phyloP scores from a whole-genome alignment of 805 yeast genomes.

The Saccharomyces eubayanus region DNA sequence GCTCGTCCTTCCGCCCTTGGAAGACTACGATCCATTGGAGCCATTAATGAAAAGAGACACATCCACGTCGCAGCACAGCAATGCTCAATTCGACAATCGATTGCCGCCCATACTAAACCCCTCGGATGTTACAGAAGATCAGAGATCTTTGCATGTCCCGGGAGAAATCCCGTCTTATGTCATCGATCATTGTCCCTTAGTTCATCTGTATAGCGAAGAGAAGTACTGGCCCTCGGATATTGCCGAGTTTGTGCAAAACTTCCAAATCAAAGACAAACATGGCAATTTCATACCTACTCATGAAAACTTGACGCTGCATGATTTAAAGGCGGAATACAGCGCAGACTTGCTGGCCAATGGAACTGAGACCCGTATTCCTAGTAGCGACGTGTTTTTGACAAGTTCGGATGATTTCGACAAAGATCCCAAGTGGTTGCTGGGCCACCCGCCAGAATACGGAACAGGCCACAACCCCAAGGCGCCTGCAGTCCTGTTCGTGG shows the following conservation, averaged over 20 bases:
- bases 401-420: conserved; percentile 59
- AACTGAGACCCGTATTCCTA: conserved; percentile 13
- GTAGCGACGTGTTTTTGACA: conserved; percentile 44
- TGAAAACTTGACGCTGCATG: not conserved
- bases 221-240: conserved; percentile 71
- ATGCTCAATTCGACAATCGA: not conserved
- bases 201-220: conserved; percentile 85
- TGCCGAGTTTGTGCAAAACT: conserved; percentile 55
- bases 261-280: conserved; percentile 45
- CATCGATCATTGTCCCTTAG: conserved; percentile 62
- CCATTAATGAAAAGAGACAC: conserved; percentile 2
- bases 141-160: conserved; percentile 16
- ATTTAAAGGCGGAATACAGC: not conserved
- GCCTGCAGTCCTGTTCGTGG: conserved; percentile 72
- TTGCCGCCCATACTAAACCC: conserved; percentile 26
- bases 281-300: conserved; percentile 25
- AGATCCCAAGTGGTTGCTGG: conserved; percentile 85
- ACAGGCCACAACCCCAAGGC: conserved; percentile 66
- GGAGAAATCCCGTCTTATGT: conserved; percentile 54
- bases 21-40: conserved; percentile 1
- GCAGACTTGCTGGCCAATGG: conserved; percentile 3
- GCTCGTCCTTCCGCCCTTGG: not conserved
- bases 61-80: not conserved
- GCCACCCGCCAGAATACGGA: conserved; percentile 59
- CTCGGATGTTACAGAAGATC: conserved; percentile 18